Conservation (phyloP, 768 basidiomycete genomes). For the Trametes coccinea region DNA sequence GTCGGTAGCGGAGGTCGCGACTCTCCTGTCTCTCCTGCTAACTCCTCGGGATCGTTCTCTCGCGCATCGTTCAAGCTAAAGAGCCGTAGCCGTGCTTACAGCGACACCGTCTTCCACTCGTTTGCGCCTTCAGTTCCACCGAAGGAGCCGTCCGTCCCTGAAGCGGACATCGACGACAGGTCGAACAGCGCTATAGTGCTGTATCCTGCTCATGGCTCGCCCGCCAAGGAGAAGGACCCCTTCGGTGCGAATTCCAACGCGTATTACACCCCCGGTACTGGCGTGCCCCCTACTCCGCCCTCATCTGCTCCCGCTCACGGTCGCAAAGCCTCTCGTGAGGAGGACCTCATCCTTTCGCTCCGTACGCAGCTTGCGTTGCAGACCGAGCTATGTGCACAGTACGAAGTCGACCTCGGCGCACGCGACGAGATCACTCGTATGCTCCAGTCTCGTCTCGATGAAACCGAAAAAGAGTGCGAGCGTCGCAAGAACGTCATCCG, state of each 20-base stretch:
- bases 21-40: slow-evolving; percentile 14
- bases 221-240: slow-evolving; percentile 59
- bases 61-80: slow-evolving; percentile 28
- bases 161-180: slow-evolving; percentile 67
- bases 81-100: slow-evolving; percentile 54
- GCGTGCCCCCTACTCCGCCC: slow-evolving; percentile 64
- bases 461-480: slow-evolving; percentile 61
- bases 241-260: slow-evolving; percentile 73
- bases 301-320: slow-evolving; percentile 38
- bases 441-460: slow-evolving; percentile 53
- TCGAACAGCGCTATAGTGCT: slow-evolving; percentile 49
- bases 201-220: slow-evolving; percentile 32
- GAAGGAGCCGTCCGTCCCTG: slow-evolving; percentile 41
- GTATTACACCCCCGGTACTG: slow-evolving; percentile 74
- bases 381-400: slow-evolving; percentile 73
- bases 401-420: slow-evolving; percentile 71
- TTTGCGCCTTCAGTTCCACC: slow-evolving; percentile 41
- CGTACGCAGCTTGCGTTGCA: slow-evolving; percentile 77
- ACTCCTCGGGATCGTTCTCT: slow-evolving; percentile 25
- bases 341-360: slow-evolving; percentile 68
- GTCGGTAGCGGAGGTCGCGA: slow-evolving; percentile 30
- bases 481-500: slow-evolving; percentile 56
- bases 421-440: slow-evolving; percentile 71
- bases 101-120: slow-evolving; percentile 64
- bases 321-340: slow-evolving; percentile 68